Base-by-base conservation (phyloP, 75 land plant species). In the Gnetum montanum region DNA sequence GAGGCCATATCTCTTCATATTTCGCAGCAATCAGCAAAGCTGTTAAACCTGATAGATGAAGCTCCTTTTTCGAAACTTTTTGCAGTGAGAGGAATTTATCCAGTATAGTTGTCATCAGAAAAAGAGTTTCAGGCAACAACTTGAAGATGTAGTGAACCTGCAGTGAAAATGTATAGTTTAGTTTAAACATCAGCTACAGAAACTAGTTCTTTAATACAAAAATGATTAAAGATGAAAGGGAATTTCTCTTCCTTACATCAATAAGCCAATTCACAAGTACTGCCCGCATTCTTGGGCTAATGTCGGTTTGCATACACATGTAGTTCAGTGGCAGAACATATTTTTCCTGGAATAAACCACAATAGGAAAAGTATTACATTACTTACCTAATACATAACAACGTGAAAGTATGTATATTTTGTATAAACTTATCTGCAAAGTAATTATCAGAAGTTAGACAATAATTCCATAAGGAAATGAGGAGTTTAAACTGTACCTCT, bases 1-100 rank as follows among this genome's bases (percentile, higher is more conserved):
- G 96, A 57, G 86, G 79, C 91, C 88, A 86, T 43, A 70, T 70
- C 41, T 91, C 97, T 49, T 91, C 97, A 69, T 91, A 91, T 53
- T 91, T 91, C 26, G 88, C 75, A 8, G 88, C 97, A 8, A 91
- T 34, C 12, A 91, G 68, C 45, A 91, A 62, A 1, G 93, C 73
- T 25, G 94, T 91, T 22, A 91, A 73, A 16, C 93, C 97, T 47
- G 81, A 85, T 48, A 91, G 56, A 47, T 91, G 97, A 59, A 91
- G 56, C 40, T 86, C 71, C 53, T 80, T 71, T 43, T 73, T 73
- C 25, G 70, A 56, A 1, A 81, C 68, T 10, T 19, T 36, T 16
- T 15, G 69, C 2, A 57, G 34, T 20, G 88, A 62, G 4, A 91
- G 68, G 49, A 75, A 83, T 45, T 76, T 69, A 58, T 91, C 97